These are phyloP conservation scores for Elsinoe perseae DNA, from an alignment of 2,329 filamentous ascomycete genomes.

Conservation along the genomic window DNA sequence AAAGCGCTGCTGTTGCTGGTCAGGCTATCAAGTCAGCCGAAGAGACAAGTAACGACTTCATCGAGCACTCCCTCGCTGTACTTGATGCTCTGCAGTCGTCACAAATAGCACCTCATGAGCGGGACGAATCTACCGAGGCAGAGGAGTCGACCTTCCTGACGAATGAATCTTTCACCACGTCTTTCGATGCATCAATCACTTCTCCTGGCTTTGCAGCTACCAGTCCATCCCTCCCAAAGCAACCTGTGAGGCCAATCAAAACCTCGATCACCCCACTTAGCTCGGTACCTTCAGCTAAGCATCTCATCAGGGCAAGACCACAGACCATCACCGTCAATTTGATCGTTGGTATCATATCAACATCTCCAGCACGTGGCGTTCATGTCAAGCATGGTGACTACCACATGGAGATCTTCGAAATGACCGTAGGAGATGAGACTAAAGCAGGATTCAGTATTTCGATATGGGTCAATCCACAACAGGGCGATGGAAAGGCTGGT, in stretches of 20 bases:
- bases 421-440: slow-evolving; percentile 80
- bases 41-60: slow-evolving; percentile 52
- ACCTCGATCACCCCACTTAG: slow-evolving; percentile 55
- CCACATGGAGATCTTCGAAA: slow-evolving; percentile 60
- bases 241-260: slow-evolving; percentile 25
- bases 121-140: slow-evolving; percentile 19
- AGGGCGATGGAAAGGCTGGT: slow-evolving; percentile 2
- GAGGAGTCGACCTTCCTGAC: slow-evolving; percentile 33
- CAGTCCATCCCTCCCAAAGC: slow-evolving; percentile 17
- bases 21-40: neutral
- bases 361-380: slow-evolving; percentile 60
- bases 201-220: slow-evolving; percentile 13
- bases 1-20: neutral
- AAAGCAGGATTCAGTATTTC: slow-evolving; percentile 71
- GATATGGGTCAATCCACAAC: slow-evolving; percentile 61
- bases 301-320: slow-evolving; percentile 61
- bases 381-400: slow-evolving; percentile 51
- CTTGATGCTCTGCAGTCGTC: slow-evolving; percentile 61
- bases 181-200: slow-evolving; percentile 22
- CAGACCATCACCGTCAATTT: slow-evolving; percentile 77
- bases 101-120: slow-evolving; percentile 37
- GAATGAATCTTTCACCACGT: slow-evolving; percentile 31
- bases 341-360: slow-evolving; percentile 69
- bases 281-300: slow-evolving; percentile 59
- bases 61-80: slow-evolving; percentile 66